Evolutionary conservation across 192 early-diverging fungal species (phyloP).

Genomic region (Coemansia nantahalensis): DNA sequence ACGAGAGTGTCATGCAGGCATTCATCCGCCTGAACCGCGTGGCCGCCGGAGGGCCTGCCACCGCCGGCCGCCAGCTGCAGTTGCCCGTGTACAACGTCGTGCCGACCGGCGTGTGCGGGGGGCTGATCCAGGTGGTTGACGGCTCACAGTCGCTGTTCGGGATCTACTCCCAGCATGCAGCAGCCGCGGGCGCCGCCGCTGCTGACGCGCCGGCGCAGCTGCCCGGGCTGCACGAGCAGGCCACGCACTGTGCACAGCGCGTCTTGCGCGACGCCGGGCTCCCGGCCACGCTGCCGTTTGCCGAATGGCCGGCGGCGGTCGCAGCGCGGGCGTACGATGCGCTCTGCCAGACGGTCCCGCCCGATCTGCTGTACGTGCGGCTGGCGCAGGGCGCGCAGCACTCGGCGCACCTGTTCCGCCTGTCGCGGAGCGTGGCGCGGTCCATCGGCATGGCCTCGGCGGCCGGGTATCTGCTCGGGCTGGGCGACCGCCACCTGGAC

Average conservation of each 20-base stretch:
- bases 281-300: not conserved
- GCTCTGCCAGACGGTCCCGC: conserved; percentile 1
- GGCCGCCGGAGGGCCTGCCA: too few relatives aligned
- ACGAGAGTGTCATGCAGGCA: conserved; percentile 86
- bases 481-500: conserved; percentile 75
- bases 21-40: conserved; percentile 38
- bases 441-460: conserved; percentile 57
- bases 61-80: too few relatives aligned
- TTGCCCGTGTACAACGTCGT: conserved; percentile 61
- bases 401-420: conserved; percentile 13
- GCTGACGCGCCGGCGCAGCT: not conserved
- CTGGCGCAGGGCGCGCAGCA: conserved; percentile 12
- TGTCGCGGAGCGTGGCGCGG: conserved; percentile 11
- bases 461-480: conserved; percentile 62
- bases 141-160: conserved; percentile 68
- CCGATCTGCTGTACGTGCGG: conserved; percentile 16
- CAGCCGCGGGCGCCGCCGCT: not conserved
- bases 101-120: conserved; percentile 78
- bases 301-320: conserved; percentile 18
- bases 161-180: conserved; percentile 17
- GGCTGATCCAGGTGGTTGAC: conserved; percentile 92
- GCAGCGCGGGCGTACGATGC: conserved; percentile 13
- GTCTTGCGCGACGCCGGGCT: conserved; percentile 5
- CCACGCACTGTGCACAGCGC: conserved; percentile 8
- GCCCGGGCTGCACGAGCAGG: conserved; percentile 13